Evolutionary conservation across 2,329 filamentous ascomycete genomes (phyloP).

Genomic region (Lasiodiplodia sp.): DNA sequence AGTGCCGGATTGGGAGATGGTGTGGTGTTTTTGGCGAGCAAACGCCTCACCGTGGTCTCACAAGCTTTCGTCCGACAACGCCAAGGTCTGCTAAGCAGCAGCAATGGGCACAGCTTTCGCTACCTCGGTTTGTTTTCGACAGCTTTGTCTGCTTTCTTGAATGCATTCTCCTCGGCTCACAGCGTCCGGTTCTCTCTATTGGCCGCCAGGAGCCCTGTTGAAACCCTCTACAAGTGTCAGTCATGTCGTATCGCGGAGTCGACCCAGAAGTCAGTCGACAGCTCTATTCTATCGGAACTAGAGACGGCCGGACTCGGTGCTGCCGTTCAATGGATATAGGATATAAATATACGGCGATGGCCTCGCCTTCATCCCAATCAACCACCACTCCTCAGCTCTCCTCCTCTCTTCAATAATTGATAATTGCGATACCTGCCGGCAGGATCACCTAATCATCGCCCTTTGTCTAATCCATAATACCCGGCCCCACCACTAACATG

Average conservation of each 20-base stretch:
- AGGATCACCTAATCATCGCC: constrained; percentile 17
- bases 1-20: constrained; percentile 6
- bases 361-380: background rate
- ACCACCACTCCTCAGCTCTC: background rate
- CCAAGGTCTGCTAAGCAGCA: constrained; percentile 20
- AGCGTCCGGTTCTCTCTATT: background rate
- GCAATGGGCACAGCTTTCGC: constrained; percentile 1
- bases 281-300: background rate
- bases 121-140: background rate
- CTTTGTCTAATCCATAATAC: constrained; percentile 14
- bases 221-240: constrained; percentile 18
- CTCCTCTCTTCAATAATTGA: constrained; percentile 11
- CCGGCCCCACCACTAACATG: constrained; percentile 44
- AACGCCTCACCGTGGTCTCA: constrained; percentile 13
- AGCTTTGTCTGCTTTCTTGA: background rate
- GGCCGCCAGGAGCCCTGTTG: constrained; percentile 7
- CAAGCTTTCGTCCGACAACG: constrained; percentile 27
- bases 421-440: constrained; percentile 17
- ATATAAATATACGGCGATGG: constrained; percentile 6
- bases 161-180: background rate
- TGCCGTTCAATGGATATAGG: background rate
- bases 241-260: constrained; percentile 8
- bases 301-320: background rate
- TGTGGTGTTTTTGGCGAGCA: constrained; percentile 8
- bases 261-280: constrained; percentile 4